Evolutionary conservation across 2,329 filamentous ascomycete genomes (phyloP).

Genomic region (Talaromyces pinophilus): DNA sequence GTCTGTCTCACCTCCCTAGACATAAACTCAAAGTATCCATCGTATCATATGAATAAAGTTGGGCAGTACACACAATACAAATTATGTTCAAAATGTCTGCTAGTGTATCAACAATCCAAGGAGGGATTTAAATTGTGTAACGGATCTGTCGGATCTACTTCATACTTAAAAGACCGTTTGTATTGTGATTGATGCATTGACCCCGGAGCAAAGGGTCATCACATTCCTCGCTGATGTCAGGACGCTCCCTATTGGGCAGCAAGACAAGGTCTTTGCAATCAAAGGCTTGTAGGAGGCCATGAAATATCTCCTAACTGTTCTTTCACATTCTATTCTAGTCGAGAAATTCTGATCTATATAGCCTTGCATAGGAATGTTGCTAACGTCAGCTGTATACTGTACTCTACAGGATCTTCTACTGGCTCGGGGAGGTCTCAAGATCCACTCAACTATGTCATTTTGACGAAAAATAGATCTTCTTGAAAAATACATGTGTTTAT

Average conservation of each 20-base stretch:
- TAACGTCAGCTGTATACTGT: constrained; percentile 17
- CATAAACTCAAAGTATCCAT: background rate
- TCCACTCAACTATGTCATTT: constrained; percentile 20
- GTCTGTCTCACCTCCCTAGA: background rate
- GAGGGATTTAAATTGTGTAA: background rate
- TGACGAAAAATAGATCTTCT: background rate
- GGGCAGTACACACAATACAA: background rate
- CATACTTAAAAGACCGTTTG: constrained; percentile 3
- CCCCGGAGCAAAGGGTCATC: constrained; percentile 8
- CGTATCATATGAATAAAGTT: background rate
- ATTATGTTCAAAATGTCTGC: background rate
- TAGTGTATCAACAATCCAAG: background rate
- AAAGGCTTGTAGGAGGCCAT: constrained; percentile 8
- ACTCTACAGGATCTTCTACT: background rate
- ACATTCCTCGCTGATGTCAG: constrained; percentile 15
- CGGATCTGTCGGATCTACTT: background rate
- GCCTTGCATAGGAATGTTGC: constrained; percentile 14
- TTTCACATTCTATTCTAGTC: constrained; percentile 18
- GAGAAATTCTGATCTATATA: constrained; percentile 10
- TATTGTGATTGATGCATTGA: constrained; percentile 9
- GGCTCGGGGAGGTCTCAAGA: background rate
- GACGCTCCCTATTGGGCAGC: constrained; percentile 3
- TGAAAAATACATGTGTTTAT: constrained; percentile 1
- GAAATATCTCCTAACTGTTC: constrained; percentile 3
- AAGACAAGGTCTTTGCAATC: background rate